Percentiles rank a stretch among this genome's conserved stretches.
phyloP scores from a whole-genome alignment of 2,329 filamentous ascomycete species.

The Claviceps citrina region DNA sequence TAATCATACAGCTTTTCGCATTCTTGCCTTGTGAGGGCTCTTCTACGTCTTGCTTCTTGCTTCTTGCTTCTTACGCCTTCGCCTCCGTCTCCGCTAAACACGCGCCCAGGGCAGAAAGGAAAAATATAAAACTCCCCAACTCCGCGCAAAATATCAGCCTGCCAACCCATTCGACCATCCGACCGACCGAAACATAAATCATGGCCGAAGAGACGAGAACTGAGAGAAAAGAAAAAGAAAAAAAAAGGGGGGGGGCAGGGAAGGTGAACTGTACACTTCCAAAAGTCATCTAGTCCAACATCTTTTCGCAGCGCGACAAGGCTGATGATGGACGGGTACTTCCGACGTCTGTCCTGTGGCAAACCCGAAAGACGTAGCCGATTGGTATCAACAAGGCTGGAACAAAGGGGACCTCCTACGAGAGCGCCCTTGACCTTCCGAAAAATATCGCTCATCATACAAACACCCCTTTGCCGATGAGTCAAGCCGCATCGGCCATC shows the following conservation, averaged over 20 bases:
- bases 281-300: neutral
- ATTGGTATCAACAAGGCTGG: neutral
- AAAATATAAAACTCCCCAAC: conserved; percentile 12
- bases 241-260: no score
- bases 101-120: neutral
- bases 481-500: neutral
- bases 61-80: neutral
- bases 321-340: neutral
- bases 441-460: conserved; percentile 11
- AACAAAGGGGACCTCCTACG: conserved; percentile 1
- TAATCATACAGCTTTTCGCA: no score
- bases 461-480: conserved; percentile 5
- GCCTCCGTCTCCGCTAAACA: conserved; percentile 1
- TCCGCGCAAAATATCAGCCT: conserved; percentile 21
- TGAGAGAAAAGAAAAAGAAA: neutral
- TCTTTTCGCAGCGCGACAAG: neutral
- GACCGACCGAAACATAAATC: conserved; percentile 1
- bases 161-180: conserved; percentile 5
- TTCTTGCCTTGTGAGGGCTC: conserved; percentile 10
- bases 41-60: neutral
- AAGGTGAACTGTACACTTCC: conserved; percentile 9
- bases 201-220: neutral
- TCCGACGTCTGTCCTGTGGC: neutral
- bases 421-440: no score
- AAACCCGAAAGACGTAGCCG: neutral